These are phyloP conservation scores for Ormosia emarginata DNA, from an alignment of 306 rosid species.

Conservation along the genomic window DNA sequence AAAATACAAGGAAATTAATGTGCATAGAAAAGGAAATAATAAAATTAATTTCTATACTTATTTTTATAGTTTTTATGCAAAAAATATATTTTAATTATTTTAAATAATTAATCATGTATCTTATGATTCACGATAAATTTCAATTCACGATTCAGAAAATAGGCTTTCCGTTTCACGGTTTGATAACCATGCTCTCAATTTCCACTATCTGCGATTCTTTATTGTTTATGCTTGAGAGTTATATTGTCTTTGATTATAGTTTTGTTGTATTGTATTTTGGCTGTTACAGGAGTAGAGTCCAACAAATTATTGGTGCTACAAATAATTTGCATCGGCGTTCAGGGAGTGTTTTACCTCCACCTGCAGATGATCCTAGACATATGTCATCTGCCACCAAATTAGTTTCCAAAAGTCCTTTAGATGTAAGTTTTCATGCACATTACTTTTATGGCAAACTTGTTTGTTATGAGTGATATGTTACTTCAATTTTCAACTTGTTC, in stretches of 20 bases:
- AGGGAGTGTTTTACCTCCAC: constrained; percentile 47
- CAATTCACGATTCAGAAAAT: not conserved
- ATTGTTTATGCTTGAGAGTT: not conserved
- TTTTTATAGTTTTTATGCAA: not conserved
- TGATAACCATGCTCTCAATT: not conserved
- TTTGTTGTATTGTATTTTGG: constrained; percentile 24
- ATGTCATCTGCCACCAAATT: constrained; percentile 31
- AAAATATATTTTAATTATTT: too few relatives aligned
- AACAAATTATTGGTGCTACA: constrained; percentile 49
- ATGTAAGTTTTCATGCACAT: constrained; percentile 30
- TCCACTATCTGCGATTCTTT: not conserved
- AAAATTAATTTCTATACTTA: too few relatives aligned
- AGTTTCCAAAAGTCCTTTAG: constrained; percentile 26
- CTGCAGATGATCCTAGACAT: constrained; percentile 38
- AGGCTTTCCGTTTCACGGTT: not conserved
- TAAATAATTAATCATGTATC: not conserved
- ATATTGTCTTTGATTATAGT: not conserved
- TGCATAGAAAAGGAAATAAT: not conserved
- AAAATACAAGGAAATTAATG: not conserved
- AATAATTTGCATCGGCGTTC: constrained; percentile 51
- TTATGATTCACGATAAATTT: not conserved
- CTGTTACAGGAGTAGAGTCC: constrained; percentile 53
- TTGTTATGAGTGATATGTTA: constrained; percentile 10
- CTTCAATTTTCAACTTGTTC: not conserved
- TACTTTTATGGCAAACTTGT: not conserved